Base-by-base conservation (phyloP, 257 asterid species). In the Solanum habrochaites region DNA sequence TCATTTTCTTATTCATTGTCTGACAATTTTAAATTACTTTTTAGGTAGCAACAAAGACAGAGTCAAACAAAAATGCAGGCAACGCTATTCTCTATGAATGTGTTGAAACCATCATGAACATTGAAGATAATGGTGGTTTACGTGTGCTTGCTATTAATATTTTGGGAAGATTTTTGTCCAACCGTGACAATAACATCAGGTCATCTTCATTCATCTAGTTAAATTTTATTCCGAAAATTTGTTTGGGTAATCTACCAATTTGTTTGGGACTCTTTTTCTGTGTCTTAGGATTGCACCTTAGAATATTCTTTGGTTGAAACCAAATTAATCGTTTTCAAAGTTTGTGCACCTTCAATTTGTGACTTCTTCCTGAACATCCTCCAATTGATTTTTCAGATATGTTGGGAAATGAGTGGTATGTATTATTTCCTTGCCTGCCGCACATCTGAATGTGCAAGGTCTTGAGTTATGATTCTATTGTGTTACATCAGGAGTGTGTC, bases 171-270 rank as follows among this genome's bases (percentile, higher is more conserved):
- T 97, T 97, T 92, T 92, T 97, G 96, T 97, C 99, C 88, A 95
- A 97, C 90, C 99, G 98, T 70, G 99, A 97, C 91, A 97, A 97
- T 92, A 97, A 97, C 91, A 95, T 93, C 90, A 93, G 99, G 99
- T 96, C 80, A 69, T 80, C 80, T 83, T 77, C 85, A 47, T 85
- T 85, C 43, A 47, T 71, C 82, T 71, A 49, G 85, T 81, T 49
- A 47, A 29, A 81, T 47, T 49, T 49, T 49, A 7, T 81, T 47
- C 31, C 43, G 21, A 81, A 49, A 16, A 27, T 81, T 29, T 47
- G 18, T 49, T 52, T 64, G 45, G 67, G 43, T 49, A n/a, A 81
- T 47, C 45, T 49, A 49, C 69, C 69, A 49, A 81, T 49, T 31
- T 49, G 69, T 78, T 78, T 78, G 83, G 1, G 43, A 18, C 85